Evolutionary conservation across 768 basidiomycete genomes (phyloP).

Genomic region (Crassisporium funariophilum): DNA sequence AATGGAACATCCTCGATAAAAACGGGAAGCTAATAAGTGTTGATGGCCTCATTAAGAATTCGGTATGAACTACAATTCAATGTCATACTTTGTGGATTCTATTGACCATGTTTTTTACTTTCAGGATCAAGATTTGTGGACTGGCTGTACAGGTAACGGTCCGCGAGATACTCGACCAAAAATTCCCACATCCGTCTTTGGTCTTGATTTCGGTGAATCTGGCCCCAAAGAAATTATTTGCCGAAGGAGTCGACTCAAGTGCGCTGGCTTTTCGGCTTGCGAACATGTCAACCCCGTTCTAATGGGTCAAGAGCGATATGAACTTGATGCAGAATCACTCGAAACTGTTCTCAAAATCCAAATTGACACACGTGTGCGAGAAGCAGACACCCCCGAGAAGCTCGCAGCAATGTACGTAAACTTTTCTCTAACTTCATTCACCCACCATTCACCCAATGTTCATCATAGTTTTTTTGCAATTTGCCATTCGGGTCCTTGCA

Average conservation of each 20-base stretch:
- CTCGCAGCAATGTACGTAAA: not conserved
- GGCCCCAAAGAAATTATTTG: too few species aligned
- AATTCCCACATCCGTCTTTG: not conserved
- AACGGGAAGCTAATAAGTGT: not conserved
- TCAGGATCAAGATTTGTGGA: constrained; percentile 7
- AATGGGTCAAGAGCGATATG: not conserved
- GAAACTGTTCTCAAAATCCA: constrained; percentile 1
- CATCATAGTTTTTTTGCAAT: not conserved
- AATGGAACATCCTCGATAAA: not conserved
- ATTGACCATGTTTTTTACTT: too few species aligned
- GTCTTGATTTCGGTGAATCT: too few species aligned
- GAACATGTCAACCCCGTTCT: not conserved
- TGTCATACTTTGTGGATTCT: too few species aligned
- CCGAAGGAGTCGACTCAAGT: constrained; percentile 1
- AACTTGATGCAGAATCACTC: not conserved
- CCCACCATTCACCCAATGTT: not conserved
- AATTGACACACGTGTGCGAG: not conserved
- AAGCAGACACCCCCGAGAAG: not conserved
- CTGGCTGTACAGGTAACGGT: not conserved
- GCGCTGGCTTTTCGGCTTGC: constrained; percentile 3
- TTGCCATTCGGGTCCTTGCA: constrained; percentile 1
- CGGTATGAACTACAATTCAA: not conserved
- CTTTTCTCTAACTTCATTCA: not conserved
- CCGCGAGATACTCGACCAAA: constrained; percentile 1
- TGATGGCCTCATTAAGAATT: not conserved